Conservation (phyloP, 768 basidiomycete genomes). For the Pisolithus tinctorius region DNA sequence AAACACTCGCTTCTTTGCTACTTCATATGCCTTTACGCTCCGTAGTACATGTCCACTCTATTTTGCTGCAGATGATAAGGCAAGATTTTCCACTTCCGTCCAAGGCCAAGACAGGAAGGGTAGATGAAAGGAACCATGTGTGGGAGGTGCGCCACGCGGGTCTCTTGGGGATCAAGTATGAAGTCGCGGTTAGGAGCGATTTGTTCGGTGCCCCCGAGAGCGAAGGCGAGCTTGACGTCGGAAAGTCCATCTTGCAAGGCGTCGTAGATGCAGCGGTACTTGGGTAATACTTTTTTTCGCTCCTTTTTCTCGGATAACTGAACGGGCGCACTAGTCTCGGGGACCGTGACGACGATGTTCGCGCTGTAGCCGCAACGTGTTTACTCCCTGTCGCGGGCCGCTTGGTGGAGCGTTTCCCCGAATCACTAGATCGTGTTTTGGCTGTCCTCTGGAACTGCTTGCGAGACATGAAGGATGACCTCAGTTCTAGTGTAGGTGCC, state of each 20-base stretch:
- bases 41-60: slow-evolving; percentile 71
- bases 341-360: slow-evolving; percentile 93
- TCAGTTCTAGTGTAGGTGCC: slow-evolving; percentile 92
- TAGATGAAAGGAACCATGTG: slow-evolving; percentile 49
- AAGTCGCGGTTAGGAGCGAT: slow-evolving; percentile 89
- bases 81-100: slow-evolving; percentile 63
- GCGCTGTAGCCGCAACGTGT: slow-evolving; percentile 90
- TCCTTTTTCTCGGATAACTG: neutral
- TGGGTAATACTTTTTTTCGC: slow-evolving; percentile 46
- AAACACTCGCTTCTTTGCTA: slow-evolving; percentile 85
- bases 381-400: slow-evolving; percentile 80
- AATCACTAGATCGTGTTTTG: slow-evolving; percentile 66
- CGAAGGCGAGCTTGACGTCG: slow-evolving; percentile 32
- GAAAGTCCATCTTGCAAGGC: slow-evolving; percentile 58
- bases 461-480: slow-evolving; percentile 89
- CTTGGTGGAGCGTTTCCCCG: slow-evolving; percentile 69
- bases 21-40: slow-evolving; percentile 82
- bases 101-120: slow-evolving; percentile 26
- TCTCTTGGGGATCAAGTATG: slow-evolving; percentile 92
- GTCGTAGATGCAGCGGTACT: slow-evolving; percentile 89
- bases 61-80: slow-evolving; percentile 88
- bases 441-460: slow-evolving; percentile 88
- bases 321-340: slow-evolving; percentile 51
- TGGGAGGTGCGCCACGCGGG: slow-evolving; percentile 99
- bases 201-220: slow-evolving; percentile 46